Percentiles rank a stretch among this genome's conserved stretches.
These are phyloP conservation scores for Botryotinia globosa DNA, from an alignment of 2,329 filamentous ascomycete species.

Conservation along the genomic window DNA sequence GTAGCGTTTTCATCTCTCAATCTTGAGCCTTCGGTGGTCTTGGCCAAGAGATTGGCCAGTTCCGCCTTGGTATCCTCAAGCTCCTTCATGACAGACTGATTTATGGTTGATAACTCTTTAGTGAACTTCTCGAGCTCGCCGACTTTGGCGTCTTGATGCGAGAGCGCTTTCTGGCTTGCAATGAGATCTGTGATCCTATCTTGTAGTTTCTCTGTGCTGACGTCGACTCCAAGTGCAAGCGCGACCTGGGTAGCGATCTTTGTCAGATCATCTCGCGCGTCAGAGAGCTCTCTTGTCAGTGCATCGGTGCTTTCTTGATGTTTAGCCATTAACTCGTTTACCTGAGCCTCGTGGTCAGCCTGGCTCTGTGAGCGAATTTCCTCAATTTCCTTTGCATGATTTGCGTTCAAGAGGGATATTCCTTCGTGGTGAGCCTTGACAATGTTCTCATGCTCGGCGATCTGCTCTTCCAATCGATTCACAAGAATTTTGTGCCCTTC, in stretches of 20 bases:
- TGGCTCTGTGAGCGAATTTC: conserved; percentile 49
- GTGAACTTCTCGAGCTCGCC: conserved; percentile 56
- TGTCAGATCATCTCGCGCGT: conserved; percentile 64
- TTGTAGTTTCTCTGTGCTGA: conserved; percentile 65
- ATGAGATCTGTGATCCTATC: conserved; percentile 58
- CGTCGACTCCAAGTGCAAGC: conserved; percentile 57
- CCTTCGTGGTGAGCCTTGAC: conserved; percentile 54
- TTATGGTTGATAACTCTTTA: conserved; percentile 55
- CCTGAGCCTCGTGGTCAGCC: conserved; percentile 55
- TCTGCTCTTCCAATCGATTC: conserved; percentile 55
- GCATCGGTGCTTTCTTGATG: conserved; percentile 55
- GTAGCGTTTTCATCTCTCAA: conserved; percentile 46
- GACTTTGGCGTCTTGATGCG: conserved; percentile 56
- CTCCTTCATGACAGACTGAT: conserved; percentile 58
- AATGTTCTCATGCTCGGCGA: conserved; percentile 57
- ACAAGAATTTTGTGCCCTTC: conserved; percentile 46
- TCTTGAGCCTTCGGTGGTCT: conserved; percentile 46
- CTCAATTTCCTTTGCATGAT: conserved; percentile 51
- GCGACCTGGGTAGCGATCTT: conserved; percentile 63
- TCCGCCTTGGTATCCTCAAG: conserved; percentile 58
- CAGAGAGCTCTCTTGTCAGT: conserved; percentile 60
- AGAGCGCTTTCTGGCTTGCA: conserved; percentile 58
- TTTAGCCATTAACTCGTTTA: conserved; percentile 57
- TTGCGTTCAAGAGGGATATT: conserved; percentile 49
- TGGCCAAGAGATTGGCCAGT: conserved; percentile 51